Conservation (phyloP, 129 eudicot species). For the Sambucus nigra region DNA sequence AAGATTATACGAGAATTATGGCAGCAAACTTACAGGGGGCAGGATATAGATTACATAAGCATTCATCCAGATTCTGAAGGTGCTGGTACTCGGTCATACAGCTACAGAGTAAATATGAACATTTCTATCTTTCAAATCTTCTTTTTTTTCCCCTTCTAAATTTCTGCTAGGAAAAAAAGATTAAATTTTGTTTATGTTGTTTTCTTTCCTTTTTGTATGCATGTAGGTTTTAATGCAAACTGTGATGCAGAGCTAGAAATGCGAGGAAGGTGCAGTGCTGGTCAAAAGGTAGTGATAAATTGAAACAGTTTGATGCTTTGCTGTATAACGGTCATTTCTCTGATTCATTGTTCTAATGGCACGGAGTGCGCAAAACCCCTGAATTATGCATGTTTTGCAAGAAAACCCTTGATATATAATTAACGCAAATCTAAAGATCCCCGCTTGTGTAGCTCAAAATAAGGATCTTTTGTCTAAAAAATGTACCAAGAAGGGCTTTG, state of each 20-base stretch:
- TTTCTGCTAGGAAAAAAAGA: background rate
- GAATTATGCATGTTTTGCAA: no score
- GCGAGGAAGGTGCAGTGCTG: constrained; percentile 99
- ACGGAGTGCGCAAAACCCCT: no score
- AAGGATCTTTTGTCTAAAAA: no score
- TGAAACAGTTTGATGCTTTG: background rate
- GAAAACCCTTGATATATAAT: no score
- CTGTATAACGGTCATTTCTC: no score
- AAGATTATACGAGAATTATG: constrained; percentile 90
- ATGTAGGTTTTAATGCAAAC: constrained; percentile 88
- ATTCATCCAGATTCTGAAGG: constrained; percentile 93
- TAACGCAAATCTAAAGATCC: no score
- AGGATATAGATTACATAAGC: constrained; percentile 90
- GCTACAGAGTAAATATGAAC: constrained; percentile 57
- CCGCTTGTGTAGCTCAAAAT: no score
- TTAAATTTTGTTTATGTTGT: background rate
- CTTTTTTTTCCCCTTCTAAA: background rate
- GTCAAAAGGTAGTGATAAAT: constrained; percentile 59
- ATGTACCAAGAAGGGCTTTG: no score
- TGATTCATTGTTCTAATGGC: no score
- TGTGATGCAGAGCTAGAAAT: constrained; percentile 89
- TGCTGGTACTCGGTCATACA: constrained; percentile 94
- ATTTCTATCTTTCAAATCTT: background rate
- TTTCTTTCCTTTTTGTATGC: background rate
- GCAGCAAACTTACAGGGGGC: constrained; percentile 99